Base-by-base conservation (phyloP, 83 land plant species). In the Thuja plicata region DNA sequence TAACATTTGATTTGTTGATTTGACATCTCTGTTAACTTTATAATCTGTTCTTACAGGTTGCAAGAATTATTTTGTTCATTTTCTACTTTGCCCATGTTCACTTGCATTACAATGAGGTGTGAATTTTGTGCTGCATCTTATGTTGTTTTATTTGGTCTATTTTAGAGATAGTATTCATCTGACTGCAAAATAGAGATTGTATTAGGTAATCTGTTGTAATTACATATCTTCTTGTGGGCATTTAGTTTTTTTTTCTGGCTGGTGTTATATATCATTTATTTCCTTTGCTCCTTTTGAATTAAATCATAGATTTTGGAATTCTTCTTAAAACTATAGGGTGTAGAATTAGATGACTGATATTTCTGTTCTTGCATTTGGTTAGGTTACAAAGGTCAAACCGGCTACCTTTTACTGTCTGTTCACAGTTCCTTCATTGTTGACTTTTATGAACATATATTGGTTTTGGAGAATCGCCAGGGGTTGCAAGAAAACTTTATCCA, bases 51-150 rank as follows among this genome's bases (percentile, higher is more conserved):
- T 82, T 88, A n/a, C 92, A 95, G 96, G 91, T 90, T 85, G 94
- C 91, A 38, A 88, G 96, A 92, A 88, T 95, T 66, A 77, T 95
- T 38, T 62, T 93, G 45, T 93, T 95, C 87, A 77, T 93, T 48
- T 92, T 40, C 87, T 92, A 93, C 76, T 95, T 91, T 79, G 54
- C n/a, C 40, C 96, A 95, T 87, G 86, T 95, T 91, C 88, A 84
- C 77, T 50, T 57, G 71, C 95, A 95, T 89, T 95, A 91, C 90
- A 92, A 95, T 74, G 91, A 95, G 94, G 96, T 93, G 74, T 45
- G 85, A 34, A 43, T 11, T 35, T 32, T 76, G 4, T 35, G 15
- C 79, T 76, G 77, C 37, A 73, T 2, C 35, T 73, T 32, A 76
- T 32, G 17, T 13, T 76, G 79, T 76, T 76, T 76, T 35, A 9